phyloP scores from a whole-genome alignment of 1,284 basidiomycete genomes.

The Cryptococcus sp. region DNA sequence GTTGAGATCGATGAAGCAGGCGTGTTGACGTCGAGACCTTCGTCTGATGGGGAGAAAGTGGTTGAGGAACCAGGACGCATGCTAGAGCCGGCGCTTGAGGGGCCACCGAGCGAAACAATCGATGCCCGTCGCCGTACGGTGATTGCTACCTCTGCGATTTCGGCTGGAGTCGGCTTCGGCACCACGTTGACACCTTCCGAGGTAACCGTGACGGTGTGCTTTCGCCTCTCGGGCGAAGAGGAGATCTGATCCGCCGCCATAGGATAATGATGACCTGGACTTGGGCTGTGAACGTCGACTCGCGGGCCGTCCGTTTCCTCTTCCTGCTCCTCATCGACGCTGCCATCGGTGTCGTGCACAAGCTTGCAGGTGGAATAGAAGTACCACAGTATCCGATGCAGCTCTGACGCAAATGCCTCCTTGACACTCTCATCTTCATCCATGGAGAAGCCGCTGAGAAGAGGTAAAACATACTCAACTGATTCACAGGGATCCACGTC shows the following conservation, averaged over 20 bases:
- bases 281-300: not conserved
- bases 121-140: slow-evolving; percentile 11
- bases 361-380: slow-evolving; percentile 70
- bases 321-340: slow-evolving; percentile 15
- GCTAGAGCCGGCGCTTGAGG: slow-evolving; percentile 25
- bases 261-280: slow-evolving; percentile 5
- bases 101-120: slow-evolving; percentile 11
- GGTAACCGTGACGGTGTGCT: slow-evolving; percentile 34
- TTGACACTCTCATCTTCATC: slow-evolving; percentile 91
- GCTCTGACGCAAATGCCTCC: slow-evolving; percentile 80
- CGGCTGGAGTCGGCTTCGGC: slow-evolving; percentile 25
- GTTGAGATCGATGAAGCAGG: slow-evolving; percentile 20
- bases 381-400: slow-evolving; percentile 89
- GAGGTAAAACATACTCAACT: slow-evolving; percentile 89
- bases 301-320: slow-evolving; percentile 10
- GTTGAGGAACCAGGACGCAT: slow-evolving; percentile 11
- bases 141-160: slow-evolving; percentile 12
- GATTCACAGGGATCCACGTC: slow-evolving; percentile 84
- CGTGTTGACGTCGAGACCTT: slow-evolving; percentile 16
- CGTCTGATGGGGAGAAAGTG: slow-evolving; percentile 2
- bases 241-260: no score
- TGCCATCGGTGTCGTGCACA: slow-evolving; percentile 4
- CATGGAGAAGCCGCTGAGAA: slow-evolving; percentile 81
- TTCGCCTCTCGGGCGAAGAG: not conserved
- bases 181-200: slow-evolving; percentile 43